phyloP scores from a whole-genome alignment of 805 yeast species.

The Candida maesae region DNA sequence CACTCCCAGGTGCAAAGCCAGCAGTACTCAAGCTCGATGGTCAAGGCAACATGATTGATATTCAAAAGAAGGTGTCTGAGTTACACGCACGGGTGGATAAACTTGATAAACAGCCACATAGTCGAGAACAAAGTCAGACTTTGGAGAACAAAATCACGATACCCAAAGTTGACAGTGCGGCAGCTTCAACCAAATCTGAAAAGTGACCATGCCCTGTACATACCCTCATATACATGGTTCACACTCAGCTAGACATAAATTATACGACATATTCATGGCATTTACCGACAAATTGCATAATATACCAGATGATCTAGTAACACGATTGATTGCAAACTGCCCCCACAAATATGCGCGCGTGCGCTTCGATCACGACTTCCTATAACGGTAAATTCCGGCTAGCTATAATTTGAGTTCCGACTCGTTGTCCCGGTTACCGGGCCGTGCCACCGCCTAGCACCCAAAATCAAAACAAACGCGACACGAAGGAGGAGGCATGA shows the following conservation, averaged over 20 bases:
- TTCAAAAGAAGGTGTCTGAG: slow-evolving; percentile 8
- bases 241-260: too few species aligned
- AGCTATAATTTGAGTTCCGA: neutral
- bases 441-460: neutral
- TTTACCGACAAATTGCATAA: too few species aligned
- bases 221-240: too few species aligned
- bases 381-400: neutral
- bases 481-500: neutral
- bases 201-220: too few species aligned
- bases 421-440: slow-evolving; percentile 1
- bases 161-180: too few species aligned
- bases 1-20: slow-evolving; percentile 46
- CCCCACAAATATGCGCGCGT: too few species aligned
- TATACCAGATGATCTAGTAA: too few species aligned
- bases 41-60: slow-evolving; percentile 19
- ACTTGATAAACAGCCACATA: slow-evolving; percentile 3
- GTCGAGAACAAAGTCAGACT: neutral
- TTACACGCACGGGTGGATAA: slow-evolving; percentile 10
- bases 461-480: slow-evolving; percentile 4
- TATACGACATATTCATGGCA: too few species aligned
- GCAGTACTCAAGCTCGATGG: slow-evolving; percentile 36
- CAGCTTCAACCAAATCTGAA: too few species aligned
- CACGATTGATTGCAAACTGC: too few species aligned
- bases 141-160: too few species aligned
- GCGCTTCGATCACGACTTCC: neutral